Base-by-base conservation (phyloP, 495 filamentous ascomycete species). In the Neurospora hispaniola region DNA sequence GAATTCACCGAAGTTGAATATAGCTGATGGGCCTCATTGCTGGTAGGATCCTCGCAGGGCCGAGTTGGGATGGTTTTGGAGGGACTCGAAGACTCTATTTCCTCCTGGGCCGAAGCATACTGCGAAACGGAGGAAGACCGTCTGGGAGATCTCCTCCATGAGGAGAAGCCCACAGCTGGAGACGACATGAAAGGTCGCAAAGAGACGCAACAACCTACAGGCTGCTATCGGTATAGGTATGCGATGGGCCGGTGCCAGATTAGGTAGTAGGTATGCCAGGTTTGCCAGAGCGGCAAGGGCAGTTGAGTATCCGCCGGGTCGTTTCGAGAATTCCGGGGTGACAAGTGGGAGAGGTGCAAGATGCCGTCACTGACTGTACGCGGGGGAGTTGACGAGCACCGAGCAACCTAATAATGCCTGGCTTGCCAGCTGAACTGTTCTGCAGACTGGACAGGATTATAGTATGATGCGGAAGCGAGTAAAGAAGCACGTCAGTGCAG, bases 1-100 rank as follows among this genome's bases (percentile, higher is more conserved):
- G 84, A 82, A 38, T 79, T 79, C 20, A 83, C 73, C 38, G 84
- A 84, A 42, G 83, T 18, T 38, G 54, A 82, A 41, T 81, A 82
- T 23, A 85, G 75, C 31, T 72, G 74, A 62, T 74, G 78, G 11
- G 70, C 71, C 76, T 86, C 82, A 40, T 73, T 70, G 71, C 31
- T 66, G 74, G 40, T 38, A 23, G 20, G 20, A 48, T 44, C 68
- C 46, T 73, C 69, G 18, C 70, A 39, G 16, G 74, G 54, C 35
- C 70, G 76, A 40, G 69, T 70, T 35, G 69, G 74, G 44, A 73
- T 76, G 44, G 71, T 72, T 12, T 76, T 77, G 69, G 70, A 59
- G 68, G 72, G 72, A 73, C 27, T 40, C 9, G 68, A 54, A 1
- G 38, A 71, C 66, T 76, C 74, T 12, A 77, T 71, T 23, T 77